Evolutionary conservation across 805 yeast genomes (phyloP).

Genomic region (Kuraishia hungarica): DNA sequence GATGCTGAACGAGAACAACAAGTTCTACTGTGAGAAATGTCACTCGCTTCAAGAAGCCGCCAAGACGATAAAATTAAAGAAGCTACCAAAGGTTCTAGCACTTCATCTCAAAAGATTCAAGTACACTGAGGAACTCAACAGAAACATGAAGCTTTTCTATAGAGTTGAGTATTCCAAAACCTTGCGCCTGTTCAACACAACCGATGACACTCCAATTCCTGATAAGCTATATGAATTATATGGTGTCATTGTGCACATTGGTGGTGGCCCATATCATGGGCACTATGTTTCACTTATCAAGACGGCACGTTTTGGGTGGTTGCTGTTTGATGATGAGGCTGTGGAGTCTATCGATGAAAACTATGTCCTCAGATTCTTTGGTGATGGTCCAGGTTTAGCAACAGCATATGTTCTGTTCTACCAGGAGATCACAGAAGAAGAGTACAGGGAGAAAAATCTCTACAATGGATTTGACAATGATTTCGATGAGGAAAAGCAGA

Average conservation of each 20-base stretch:
- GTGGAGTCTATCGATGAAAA: slow-evolving; percentile 82
- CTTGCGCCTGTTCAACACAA: slow-evolving; percentile 62
- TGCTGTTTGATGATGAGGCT: slow-evolving; percentile 90
- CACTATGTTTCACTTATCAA: slow-evolving; percentile 87
- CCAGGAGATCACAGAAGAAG: slow-evolving; percentile 41
- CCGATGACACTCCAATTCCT: slow-evolving; percentile 40
- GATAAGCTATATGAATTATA: slow-evolving; percentile 70
- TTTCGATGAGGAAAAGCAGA: background rate
- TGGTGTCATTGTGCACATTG: slow-evolving; percentile 87
- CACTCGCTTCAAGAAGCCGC: slow-evolving; percentile 90
- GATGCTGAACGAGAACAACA: slow-evolving; percentile 76
- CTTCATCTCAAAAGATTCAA: slow-evolving; percentile 89
- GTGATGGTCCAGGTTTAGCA: slow-evolving; percentile 80
- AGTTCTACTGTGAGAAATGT: slow-evolving; percentile 88
- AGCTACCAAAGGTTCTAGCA: slow-evolving; percentile 70
- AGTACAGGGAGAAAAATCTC: slow-evolving; percentile 18
- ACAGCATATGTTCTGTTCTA: slow-evolving; percentile 89
- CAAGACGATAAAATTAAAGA: slow-evolving; percentile 73
- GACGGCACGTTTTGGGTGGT: slow-evolving; percentile 75
- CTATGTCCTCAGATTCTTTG: slow-evolving; percentile 79
- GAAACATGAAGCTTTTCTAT: slow-evolving; percentile 81
- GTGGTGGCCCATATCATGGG: slow-evolving; percentile 97
- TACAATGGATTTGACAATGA: slow-evolving; percentile 20
- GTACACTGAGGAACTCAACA: slow-evolving; percentile 73
- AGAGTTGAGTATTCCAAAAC: slow-evolving; percentile 73